Evolutionary conservation across 169 alveolate species (phyloP).

Genomic region (Eimeria falciformis): DNA sequence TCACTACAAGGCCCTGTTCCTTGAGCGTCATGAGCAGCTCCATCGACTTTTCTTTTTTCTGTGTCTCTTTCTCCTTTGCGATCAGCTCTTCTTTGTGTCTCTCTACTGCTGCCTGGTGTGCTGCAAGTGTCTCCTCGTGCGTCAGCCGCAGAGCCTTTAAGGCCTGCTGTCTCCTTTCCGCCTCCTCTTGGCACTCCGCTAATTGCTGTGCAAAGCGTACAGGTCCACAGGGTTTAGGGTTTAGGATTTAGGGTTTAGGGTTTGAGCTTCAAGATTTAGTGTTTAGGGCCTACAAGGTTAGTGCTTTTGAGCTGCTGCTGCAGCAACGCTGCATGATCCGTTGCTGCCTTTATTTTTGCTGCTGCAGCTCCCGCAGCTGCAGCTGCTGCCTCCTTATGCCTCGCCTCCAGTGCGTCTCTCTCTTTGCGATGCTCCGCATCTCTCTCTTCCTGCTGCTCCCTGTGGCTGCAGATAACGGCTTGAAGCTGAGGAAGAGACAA

Average conservation of each 20-base stretch:
- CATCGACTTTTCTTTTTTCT: background rate
- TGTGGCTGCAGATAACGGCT: constrained; percentile 1
- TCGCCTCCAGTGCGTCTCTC: background rate
- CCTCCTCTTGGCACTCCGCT: background rate
- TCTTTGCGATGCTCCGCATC: background rate
- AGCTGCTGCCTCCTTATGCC: background rate
- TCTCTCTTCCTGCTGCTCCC: background rate
- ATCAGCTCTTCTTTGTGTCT: background rate
- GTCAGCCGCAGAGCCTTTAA: background rate
- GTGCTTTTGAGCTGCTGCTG: background rate
- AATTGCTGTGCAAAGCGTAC: background rate
- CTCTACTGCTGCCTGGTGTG: background rate
- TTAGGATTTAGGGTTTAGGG: background rate
- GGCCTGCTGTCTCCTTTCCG: background rate
- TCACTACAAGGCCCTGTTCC: background rate
- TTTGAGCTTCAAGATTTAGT: background rate
- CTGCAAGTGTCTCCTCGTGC: background rate
- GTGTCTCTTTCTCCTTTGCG: background rate
- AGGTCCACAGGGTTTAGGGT: background rate
- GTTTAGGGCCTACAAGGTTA: background rate
- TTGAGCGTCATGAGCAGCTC: constrained; percentile 7
- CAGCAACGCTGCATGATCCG: background rate
- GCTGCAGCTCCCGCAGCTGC: constrained; percentile 9
- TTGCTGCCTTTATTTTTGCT: background rate
- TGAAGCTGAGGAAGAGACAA: background rate